Base-by-base conservation (phyloP, 202 grass and related monocot species). In the Setaria italica region DNA sequence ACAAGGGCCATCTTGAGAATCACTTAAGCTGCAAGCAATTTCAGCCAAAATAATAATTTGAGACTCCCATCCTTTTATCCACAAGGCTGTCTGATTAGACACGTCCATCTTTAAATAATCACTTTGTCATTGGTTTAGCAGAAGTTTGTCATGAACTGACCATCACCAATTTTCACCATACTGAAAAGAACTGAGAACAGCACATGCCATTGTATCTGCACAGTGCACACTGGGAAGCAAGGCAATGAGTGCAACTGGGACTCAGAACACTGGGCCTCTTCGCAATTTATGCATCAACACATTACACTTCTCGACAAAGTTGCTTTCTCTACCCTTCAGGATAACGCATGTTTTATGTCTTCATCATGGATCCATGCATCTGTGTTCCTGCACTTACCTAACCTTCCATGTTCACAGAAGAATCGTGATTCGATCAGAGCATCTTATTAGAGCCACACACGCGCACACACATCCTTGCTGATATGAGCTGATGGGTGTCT, bases 171-270 rank as follows among this genome's bases (percentile, higher is more conserved):
- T 50, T 48, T 79, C 49, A n/a, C n/a, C 15, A 67, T 42, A 60
- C 73, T 56, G 72, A 72, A 56, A 90, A 79, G 45, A 88, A 54
- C 62, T 64, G 82, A 79, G 55, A 88, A 45, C 62, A 71, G 82
- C 16, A 2, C 43, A 70, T 84, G 65, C 19, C 78, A 48, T 77
- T 72, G 9, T 63, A 46, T 46, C 9, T 46, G 43, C 43, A 46
- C 43, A 9, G 51, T 81, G 19, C 76, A 57, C 30, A 78, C 50
- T 49, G 55, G 57, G 54, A 59, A 75, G 45, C 1, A 20, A 47
- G 25, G 25, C 43, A 67, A 54, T 87, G 62, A 88, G 77, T 86
- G 65, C 72, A 72, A 21, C 70, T 21, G 29, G 80, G 46, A 77
- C 77, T 76, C 30, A 68, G 77, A 84, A 39, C 77, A 60, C 60